Evolutionary conservation across 2,329 filamentous ascomycete species (phyloP).

Genomic region (Pseudocercospora ulei): DNA sequence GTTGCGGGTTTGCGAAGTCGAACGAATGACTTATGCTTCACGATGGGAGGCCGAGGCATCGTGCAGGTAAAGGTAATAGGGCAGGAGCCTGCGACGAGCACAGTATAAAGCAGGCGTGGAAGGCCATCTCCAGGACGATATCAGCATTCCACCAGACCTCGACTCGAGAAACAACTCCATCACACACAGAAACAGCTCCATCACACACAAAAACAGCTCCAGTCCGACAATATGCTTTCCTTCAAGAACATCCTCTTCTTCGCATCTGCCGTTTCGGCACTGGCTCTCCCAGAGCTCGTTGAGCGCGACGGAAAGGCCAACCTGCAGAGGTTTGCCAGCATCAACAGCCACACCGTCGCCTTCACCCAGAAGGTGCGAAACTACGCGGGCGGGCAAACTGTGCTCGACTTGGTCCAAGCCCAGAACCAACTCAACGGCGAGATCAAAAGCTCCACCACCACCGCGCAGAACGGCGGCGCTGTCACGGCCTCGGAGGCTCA

Average conservation of each 20-base stretch:
- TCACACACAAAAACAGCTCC: not conserved
- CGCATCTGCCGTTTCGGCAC: conserved; percentile 12
- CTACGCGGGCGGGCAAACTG: conserved; percentile 18
- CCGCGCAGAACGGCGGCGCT: conserved; percentile 13
- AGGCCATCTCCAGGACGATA: not conserved
- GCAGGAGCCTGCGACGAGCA: not conserved
- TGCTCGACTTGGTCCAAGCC: conserved; percentile 16
- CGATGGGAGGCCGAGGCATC: conserved; percentile 1
- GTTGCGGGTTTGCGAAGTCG: no score
- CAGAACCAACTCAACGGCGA: conserved; percentile 19
- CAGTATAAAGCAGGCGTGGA: not conserved
- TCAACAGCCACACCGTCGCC: conserved; percentile 18
- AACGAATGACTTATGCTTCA: not conserved
- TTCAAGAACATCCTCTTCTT: conserved; percentile 17
- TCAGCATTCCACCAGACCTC: not conserved
- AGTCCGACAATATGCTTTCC: conserved; percentile 13
- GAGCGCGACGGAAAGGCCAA: conserved; percentile 13
- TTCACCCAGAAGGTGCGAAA: conserved; percentile 16
- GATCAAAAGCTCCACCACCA: conserved; percentile 19
- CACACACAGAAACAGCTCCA: no score
- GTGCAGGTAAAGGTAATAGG: not conserved
- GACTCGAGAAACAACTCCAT: not conserved
- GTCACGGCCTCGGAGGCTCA: conserved; percentile 17
- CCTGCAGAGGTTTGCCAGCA: conserved; percentile 14
- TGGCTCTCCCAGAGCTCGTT: conserved; percentile 9